Evolutionary conservation across 2,329 filamentous ascomycete genomes (phyloP), one percentile per base, ranked within the genome.

Genomic region (Fusarium fracticaudum): DNA sequence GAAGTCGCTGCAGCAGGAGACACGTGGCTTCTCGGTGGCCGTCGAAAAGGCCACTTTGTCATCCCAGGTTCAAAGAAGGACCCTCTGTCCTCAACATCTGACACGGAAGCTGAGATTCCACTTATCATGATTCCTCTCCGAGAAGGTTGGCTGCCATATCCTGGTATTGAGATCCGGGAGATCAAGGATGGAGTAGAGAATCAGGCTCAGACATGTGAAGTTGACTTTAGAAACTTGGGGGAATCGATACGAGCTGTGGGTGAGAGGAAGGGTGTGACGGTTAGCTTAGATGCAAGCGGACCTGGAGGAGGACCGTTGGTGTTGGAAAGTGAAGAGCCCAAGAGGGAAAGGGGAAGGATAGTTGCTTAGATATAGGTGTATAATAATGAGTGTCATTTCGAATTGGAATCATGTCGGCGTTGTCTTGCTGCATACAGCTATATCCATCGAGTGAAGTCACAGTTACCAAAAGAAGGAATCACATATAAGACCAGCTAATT

Each of bases 11-110:
- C 92, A 2, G 90, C 91, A 22, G 84, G 89, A 5, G 94, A 96
- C 44, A 87, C 90, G 0, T 98, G 96, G 96, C 89, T 98, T 4
- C 85, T 98, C 7, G 95, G 94, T 29, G 96, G 95, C 0, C 90
- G 92, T 48, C 89, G 93, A 55, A 93, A 94, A 73, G 93, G 92
- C 0, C 93, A 94, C 78, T 97, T 98, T 78, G 88, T 88, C 12
- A 90, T 92, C 37, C 87, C 89, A 0, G 75, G 77, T 7, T 79
- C 79, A 18, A 76, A 77, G 15, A 83, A 84, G 33, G 85, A 87
- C 66, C 71, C 82, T 26, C 80, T 81, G 35, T 86, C 85, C 13
- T 85, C 85, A 12, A 81, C 85, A 5, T 82, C 86, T 22, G 87
- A 89, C 70, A 87, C 85, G 2, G 87, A 90, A 75, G 86, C 87